Evolutionary conservation across 1,284 basidiomycete genomes (phyloP).

Genomic region (Boletus smithii): DNA sequence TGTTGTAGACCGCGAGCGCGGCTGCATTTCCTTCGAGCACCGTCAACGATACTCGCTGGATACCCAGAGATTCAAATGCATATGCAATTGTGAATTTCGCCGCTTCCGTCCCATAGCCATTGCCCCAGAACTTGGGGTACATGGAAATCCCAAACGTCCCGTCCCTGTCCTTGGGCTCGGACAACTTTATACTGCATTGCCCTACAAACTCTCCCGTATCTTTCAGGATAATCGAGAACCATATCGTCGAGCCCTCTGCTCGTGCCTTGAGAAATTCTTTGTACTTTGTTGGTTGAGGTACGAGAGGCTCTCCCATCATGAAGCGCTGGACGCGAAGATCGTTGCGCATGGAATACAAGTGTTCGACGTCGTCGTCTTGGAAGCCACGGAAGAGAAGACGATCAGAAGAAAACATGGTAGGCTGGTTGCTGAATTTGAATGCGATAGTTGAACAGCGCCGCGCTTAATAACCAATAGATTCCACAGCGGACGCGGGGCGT

Average conservation of each 20-base stretch:
- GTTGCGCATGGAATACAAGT: conserved; percentile 32
- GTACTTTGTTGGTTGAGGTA: conserved; percentile 27
- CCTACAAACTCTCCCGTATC: conserved; percentile 31
- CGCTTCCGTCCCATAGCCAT: conserved; percentile 29
- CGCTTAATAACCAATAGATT: not conserved
- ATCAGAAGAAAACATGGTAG: conserved; percentile 18
- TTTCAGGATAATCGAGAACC: conserved; percentile 29
- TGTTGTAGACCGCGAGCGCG: conserved; percentile 26
- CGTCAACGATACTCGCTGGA: conserved; percentile 27
- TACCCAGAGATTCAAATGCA: conserved; percentile 23
- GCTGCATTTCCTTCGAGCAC: conserved; percentile 21
- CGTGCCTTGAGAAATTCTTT: conserved; percentile 24
- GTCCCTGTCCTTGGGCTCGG: conserved; percentile 30
- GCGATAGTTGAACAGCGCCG: not conserved
- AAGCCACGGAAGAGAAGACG: conserved; percentile 15
- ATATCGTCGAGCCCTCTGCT: conserved; percentile 28
- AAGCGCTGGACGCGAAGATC: conserved; percentile 30
- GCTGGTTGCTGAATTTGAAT: no score
- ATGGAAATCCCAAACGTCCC: conserved; percentile 20
- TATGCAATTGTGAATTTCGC: conserved; percentile 22
- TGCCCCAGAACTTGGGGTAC: conserved; percentile 23
- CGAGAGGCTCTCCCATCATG: conserved; percentile 27
- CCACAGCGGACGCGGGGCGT: not conserved
- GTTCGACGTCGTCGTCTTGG: conserved; percentile 8
- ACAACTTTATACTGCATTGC: conserved; percentile 21